Evolutionary conservation across 805 yeast genomes (phyloP).

Genomic region (Grigorovia humatica): DNA sequence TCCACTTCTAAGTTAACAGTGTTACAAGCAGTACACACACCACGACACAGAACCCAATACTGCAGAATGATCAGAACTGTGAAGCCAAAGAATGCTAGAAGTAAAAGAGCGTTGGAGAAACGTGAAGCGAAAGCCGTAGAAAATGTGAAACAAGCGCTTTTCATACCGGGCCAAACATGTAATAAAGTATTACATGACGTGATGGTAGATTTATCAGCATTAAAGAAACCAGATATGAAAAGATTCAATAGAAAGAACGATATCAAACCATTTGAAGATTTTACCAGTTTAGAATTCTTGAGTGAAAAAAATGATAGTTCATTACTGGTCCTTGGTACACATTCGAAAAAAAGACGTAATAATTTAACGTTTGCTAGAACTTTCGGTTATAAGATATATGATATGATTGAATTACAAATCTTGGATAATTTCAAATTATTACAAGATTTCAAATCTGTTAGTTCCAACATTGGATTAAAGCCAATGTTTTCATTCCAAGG

Average conservation of each 20-base stretch:
- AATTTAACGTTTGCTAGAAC: slow-evolving; percentile 82
- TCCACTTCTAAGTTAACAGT: not conserved
- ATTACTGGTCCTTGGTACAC: slow-evolving; percentile 63
- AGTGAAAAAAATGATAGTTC: slow-evolving; percentile 92
- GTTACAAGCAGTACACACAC: too few relatives aligned
- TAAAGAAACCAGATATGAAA: slow-evolving; percentile 84
- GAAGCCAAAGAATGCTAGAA: slow-evolving; percentile 89
- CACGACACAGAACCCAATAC: not conserved
- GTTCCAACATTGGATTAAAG: slow-evolving; percentile 81
- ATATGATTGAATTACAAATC: slow-evolving; percentile 83
- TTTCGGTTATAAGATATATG: slow-evolving; percentile 81
- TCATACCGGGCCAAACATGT: slow-evolving; percentile 80
- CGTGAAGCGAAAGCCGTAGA: slow-evolving; percentile 83
- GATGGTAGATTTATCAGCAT: slow-evolving; percentile 76
- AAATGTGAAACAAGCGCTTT: slow-evolving; percentile 80
- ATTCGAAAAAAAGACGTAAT: slow-evolving; percentile 88
- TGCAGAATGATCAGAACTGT: slow-evolving; percentile 33
- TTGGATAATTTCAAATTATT: slow-evolving; percentile 61
- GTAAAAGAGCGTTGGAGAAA: slow-evolving; percentile 87
- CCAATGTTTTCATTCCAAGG: slow-evolving; percentile 95
- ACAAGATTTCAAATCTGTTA: slow-evolving; percentile 66
- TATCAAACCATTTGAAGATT: slow-evolving; percentile 87
- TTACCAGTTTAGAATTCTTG: slow-evolving; percentile 75
- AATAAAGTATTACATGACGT: slow-evolving; percentile 77
- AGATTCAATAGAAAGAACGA: slow-evolving; percentile 85